These are phyloP conservation scores for Backusella morwellensis DNA, from an alignment of 192 early-diverging fungal species.

Conservation along the genomic window DNA sequence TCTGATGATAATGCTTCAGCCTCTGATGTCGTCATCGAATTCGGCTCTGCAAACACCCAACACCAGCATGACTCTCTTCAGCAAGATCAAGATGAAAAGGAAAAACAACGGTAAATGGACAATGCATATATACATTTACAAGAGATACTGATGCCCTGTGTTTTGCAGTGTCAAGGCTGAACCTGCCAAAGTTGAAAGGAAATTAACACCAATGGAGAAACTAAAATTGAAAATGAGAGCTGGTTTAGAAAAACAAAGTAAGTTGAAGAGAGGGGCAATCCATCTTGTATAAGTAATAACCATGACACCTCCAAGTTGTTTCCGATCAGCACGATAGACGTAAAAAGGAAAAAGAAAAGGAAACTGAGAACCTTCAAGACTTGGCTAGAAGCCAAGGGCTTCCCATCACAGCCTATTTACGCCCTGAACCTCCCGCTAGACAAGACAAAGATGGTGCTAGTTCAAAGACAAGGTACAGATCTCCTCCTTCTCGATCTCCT, in stretches of 20 bases:
- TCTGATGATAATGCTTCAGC: constrained; percentile 15
- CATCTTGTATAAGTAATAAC: too few relatives aligned
- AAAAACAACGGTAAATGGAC: background rate
- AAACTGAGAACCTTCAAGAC: constrained; percentile 27
- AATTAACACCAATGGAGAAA: constrained; percentile 44
- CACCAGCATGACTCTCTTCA: background rate
- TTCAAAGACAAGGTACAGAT: constrained; percentile 6
- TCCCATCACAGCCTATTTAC: background rate
- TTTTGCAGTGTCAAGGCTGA: background rate
- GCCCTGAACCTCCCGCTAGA: background rate
- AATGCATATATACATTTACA: background rate
- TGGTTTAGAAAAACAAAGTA: constrained; percentile 43
- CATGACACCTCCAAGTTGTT: constrained; percentile 19
- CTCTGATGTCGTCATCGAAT: constrained; percentile 36
- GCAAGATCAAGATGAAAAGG: background rate
- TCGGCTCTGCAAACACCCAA: constrained; percentile 21
- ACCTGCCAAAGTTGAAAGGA: constrained; percentile 20
- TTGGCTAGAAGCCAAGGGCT: constrained; percentile 5
- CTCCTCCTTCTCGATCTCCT: constrained; percentile 20
- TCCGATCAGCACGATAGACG: constrained; percentile 31
- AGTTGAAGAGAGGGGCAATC: background rate
- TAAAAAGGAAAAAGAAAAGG: constrained; percentile 34
- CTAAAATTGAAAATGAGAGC: constrained; percentile 40
- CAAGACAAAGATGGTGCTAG: background rate
- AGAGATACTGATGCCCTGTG: background rate